Evolutionary conservation across 78 protist species (phyloP), one percentile per base, ranked within the genome.

Genomic region (Cavenderia fasciculata): DNA sequence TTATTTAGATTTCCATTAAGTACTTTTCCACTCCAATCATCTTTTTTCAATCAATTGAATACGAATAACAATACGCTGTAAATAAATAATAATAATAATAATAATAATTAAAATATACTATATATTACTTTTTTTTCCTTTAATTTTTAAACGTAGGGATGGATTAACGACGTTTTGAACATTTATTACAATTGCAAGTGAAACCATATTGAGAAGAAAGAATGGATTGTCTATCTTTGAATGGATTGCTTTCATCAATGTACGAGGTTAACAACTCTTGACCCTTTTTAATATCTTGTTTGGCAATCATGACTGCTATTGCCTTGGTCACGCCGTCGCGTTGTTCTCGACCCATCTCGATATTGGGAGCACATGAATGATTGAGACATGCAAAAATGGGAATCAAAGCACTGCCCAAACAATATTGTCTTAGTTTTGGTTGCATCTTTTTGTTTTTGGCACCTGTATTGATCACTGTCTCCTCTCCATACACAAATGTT

Each of bases 351-450:
- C 77, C 29, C 25, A 82, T 65, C 36, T 82, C 90, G 19, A 82
- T 34, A 56, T 82, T 82, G 36, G 90, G 90, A 43, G 19, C 23
- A 68, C 90, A 82, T 7, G 90, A 82, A n/a, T 82, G 90, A 82
- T 82, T 82, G 79, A 82, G 65, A 44, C 90, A 82, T 43, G 90
- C 65, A 21, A 82, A 82, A 12, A 82, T 82, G 54, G 90, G 90
- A 19, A 68, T 68, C 41, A 82, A 56, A 23, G 79, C 90, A 57
- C 65, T 43, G 14, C 90, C 90, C 90, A 76, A 82, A 18, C 41
- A 44, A 27, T 52, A 4, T 43, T 18, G 43, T 52, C 36, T 79
- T 68, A 3, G 23, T 65, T 18, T 25, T 38, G 25, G 21, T 63
- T 19, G 44, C 7, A 56, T 54, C 38, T 2, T 41, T 25, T 25